Base-by-base conservation (phyloP, 2,329 filamentous ascomycete species). In the Aureobasidium melanogenum region DNA sequence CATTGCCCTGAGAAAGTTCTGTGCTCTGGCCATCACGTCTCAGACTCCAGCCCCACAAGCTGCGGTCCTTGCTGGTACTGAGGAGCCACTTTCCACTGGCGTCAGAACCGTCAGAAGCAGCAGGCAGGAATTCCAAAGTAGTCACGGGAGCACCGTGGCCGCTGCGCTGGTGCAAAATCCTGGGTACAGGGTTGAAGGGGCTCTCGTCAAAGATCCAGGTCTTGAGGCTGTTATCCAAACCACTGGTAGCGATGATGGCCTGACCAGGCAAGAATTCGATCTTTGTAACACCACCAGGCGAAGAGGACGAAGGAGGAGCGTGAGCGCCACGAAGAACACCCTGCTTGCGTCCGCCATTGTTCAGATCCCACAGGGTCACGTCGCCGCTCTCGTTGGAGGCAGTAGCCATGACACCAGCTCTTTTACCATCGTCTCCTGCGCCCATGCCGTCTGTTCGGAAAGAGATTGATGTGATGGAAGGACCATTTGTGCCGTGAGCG, bases 191-290 rank as follows among this genome's bases (percentile, higher is more conserved):
- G 0, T 89, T 94, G 72, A 96, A 96, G 0, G 93, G 92, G 0
- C 87, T 87, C 72, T 95, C 88, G 69, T 97, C 93, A 68, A 97
- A 96, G 64, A 97, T 94, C 93, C 93, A 97, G 5, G 91, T 92
- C 72, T 93, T 95, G 63, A 99, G 78, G 10, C 92, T 90, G 74
- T 99, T 99, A 73, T 99, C 94, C 51, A 89, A 81, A 5, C 94
- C 95, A 65, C 91, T 94, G 10, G 91, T 96, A 30, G 97, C 80
- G 44, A 99, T 83, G 2, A 97, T 88, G 5, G 91, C 88, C 72
- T 99, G 95, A 0, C 92, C 93, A 17, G 87, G 79, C 12, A 99
- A 79, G 68, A 99, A 99, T 68, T 97, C 90, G 22, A 96, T 79
- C 70, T 89, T 92, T 77, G 86, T 95, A 50, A 97, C 84, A 4